Conservation (phyloP, 2,329 filamentous ascomycete genomes). For the Ophiostoma quercus region DNA sequence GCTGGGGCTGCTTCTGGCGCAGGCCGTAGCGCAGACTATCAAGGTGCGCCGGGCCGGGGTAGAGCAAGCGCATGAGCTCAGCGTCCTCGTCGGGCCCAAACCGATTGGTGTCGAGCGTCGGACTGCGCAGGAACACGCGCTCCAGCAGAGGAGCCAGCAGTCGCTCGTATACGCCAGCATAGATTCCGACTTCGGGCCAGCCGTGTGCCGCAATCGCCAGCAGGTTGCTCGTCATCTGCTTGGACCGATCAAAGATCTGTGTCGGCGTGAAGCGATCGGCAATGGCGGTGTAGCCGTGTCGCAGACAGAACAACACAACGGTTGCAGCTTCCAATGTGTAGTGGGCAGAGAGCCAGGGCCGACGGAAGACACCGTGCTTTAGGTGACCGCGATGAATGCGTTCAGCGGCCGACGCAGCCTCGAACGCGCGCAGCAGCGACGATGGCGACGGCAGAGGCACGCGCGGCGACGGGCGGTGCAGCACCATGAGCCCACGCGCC, state of each 20-base stretch:
- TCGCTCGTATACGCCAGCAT: constrained; percentile 28
- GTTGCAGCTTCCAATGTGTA: constrained; percentile 26
- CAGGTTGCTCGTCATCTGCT: constrained; percentile 34
- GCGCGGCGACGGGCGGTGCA: constrained; percentile 25
- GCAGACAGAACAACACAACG: constrained; percentile 33
- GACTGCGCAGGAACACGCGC: constrained; percentile 28
- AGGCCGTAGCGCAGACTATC: constrained; percentile 22
- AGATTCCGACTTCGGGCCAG: constrained; percentile 34
- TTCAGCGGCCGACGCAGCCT: constrained; percentile 24
- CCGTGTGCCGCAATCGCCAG: constrained; percentile 32
- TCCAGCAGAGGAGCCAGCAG: constrained; percentile 33
- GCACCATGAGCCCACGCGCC: constrained; percentile 23
- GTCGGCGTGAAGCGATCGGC: constrained; percentile 30
- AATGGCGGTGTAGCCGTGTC: constrained; percentile 33
- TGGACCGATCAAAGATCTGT: constrained; percentile 34
- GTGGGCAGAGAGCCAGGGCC: constrained; percentile 27
- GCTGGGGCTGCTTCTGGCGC: constrained; percentile 19
- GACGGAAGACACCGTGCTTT: constrained; percentile 23
- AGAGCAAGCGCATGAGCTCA: constrained; percentile 26
- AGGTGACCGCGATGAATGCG: constrained; percentile 25
- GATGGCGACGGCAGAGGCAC: constrained; percentile 22
- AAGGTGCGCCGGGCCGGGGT: constrained; percentile 25
- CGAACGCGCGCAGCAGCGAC: constrained; percentile 25
- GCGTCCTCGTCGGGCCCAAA: constrained; percentile 26
- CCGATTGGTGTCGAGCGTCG: constrained; percentile 2